Conservation (phyloP, 2,329 filamentous ascomycete species). For the Stagonosporopsis chrysanthemi region DNA sequence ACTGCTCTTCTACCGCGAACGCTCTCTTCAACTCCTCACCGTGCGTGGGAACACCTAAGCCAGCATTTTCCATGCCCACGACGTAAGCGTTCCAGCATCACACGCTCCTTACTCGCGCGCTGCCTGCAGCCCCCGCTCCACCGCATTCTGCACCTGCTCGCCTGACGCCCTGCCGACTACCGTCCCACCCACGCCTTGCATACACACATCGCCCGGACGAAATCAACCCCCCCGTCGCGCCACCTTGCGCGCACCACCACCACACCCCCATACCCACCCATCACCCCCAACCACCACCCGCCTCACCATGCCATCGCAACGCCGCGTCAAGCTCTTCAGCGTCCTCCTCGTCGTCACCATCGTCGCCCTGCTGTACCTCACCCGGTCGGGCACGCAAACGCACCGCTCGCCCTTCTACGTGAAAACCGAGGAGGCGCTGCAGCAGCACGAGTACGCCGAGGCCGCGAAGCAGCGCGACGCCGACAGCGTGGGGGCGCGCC, state of each 20-base stretch:
- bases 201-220: conserved; percentile 6
- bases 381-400: conserved; percentile 64
- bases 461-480: conserved; percentile 57
- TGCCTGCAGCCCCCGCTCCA: conserved; percentile 4
- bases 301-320: conserved; percentile 52
- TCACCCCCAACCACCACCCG: conserved; percentile 9
- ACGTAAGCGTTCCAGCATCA: not conserved
- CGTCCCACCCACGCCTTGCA: conserved; percentile 16
- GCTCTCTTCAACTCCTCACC: not conserved
- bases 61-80: not conserved
- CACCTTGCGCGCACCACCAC: conserved; percentile 15
- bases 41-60: not conserved
- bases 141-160: conserved; percentile 17
- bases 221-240: not conserved
- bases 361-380: conserved; percentile 76
- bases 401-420: conserved; percentile 64
- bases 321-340: conserved; percentile 72
- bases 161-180: conserved; percentile 9
- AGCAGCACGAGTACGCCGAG: conserved; percentile 46
- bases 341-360: conserved; percentile 70
- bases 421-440: conserved; percentile 62
- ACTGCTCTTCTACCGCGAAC: not conserved
- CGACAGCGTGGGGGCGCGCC: conserved; percentile 65
- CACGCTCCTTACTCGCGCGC: conserved; percentile 7
- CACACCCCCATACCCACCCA: not conserved